Base-by-base conservation (phyloP, 805 yeast species). In the Blastobotrys chiropterorum region DNA sequence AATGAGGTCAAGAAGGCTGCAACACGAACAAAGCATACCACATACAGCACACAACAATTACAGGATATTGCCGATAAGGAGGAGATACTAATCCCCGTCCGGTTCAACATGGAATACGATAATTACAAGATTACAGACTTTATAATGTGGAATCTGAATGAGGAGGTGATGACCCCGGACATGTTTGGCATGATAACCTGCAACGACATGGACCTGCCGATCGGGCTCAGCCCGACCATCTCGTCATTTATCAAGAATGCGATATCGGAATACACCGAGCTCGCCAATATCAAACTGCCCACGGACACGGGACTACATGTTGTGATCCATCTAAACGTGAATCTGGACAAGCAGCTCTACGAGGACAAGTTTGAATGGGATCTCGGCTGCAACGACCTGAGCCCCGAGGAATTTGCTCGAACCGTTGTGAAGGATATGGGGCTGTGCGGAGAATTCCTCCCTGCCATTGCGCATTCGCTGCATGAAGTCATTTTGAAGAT, bases 321-420 rank as follows among this genome's bases (percentile, higher is more conserved):
- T 1, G 77, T 94, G 2, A 77, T 94, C 38, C 86, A 89, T 57
- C 69, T 94, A 39, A 82, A 92, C 14, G 86, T 94, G 47, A 88
- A 85, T 63, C 71, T 94, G 55, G 89, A 90, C 57, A 86, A 86
- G 64, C 83, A 83, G 59, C 76, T 90, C 42, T 90, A 83, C 62
- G 96, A 90, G 59, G 99, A 94, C 68, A 85, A 86, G 65, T 85
- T 94, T 57, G 98, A 94, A 68, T 92, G 98, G 98, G 95, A 94
- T 63, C 72, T 94, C 43, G 62, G 63, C 15, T 66, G 67, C 8
- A 48, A 57, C 7, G 71, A 72, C 4, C 63, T 86, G 19, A 79
- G 89, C 0, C 97, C 99, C 0, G 96, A 90, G 65, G 71, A 71
- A 49, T 94, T 94, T 72, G 96, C 98, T 0, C 78, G 75, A 53